These are phyloP conservation scores for Bjerkandera adusta DNA, from an alignment of 1,284 basidiomycete genomes.

Conservation along the genomic window DNA sequence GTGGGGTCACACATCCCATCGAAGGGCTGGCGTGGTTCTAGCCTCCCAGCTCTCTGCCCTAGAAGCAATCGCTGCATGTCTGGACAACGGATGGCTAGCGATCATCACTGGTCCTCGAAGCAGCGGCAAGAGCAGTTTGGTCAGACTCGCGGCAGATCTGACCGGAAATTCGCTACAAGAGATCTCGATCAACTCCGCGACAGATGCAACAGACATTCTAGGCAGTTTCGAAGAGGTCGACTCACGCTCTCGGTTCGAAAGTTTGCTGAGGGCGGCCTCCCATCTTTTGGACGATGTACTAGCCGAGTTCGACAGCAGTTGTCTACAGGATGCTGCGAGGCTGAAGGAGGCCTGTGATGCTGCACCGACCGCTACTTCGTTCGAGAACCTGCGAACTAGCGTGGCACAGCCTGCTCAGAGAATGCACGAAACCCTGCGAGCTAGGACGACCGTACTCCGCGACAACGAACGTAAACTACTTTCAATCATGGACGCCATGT, in stretches of 20 bases:
- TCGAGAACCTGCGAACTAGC: too few species aligned
- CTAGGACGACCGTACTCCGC: too few species aligned
- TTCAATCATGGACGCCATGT: constrained; percentile 12
- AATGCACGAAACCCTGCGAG: too few species aligned
- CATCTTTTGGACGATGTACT: constrained; percentile 39
- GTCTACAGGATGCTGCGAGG: too few species aligned
- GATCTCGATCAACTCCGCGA: constrained; percentile 82
- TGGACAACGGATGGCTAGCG: constrained; percentile 83
- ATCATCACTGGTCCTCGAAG: constrained; percentile 81
- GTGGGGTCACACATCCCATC: constrained; percentile 34
- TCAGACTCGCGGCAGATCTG: constrained; percentile 71
- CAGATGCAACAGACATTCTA: constrained; percentile 92
- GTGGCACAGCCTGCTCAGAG: too few species aligned
- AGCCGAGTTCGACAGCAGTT: constrained; percentile 25
- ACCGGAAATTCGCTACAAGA: constrained; percentile 73
- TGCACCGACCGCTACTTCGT: too few species aligned
- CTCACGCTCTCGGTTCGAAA: constrained; percentile 35
- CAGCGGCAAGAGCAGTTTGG: constrained; percentile 81
- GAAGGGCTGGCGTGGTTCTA: constrained; percentile 49
- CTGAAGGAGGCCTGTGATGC: too few species aligned
- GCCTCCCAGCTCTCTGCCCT: constrained; percentile 68
- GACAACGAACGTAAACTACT: too few species aligned
- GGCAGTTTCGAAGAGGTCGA: constrained; percentile 96
- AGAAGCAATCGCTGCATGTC: constrained; percentile 76
- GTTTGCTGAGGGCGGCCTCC: constrained; percentile 41